Evolutionary conservation across 805 yeast species (phyloP).

Genomic region (Metschnikowia corniflorae): DNA sequence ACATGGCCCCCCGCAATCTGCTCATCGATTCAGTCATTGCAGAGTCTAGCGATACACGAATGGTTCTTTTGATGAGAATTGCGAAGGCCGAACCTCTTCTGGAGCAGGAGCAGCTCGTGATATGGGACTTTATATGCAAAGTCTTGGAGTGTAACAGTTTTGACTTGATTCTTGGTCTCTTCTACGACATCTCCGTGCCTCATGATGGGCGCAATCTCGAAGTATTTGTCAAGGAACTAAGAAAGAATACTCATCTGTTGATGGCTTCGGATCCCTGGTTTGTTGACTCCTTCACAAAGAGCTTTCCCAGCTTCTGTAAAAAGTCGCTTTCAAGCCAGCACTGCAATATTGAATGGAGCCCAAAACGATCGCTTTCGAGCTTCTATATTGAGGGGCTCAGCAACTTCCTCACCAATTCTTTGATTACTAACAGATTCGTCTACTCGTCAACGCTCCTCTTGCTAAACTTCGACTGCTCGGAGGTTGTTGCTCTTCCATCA

Average conservation of each 20-base stretch:
- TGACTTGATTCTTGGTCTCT: slow-evolving; percentile 11
- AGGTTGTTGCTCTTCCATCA: slow-evolving; percentile 3
- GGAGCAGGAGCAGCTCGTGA: slow-evolving; percentile 8
- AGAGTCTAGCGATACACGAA: slow-evolving; percentile 8
- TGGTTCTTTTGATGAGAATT: slow-evolving; percentile 8
- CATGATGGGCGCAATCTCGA: background rate
- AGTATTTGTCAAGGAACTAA: background rate
- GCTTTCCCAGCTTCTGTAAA: slow-evolving; percentile 6
- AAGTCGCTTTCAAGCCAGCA: slow-evolving; percentile 2
- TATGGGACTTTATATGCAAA: slow-evolving; percentile 12
- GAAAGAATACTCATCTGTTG: slow-evolving; percentile 5
- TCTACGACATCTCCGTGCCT: slow-evolving; percentile 7
- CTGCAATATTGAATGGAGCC: slow-evolving; percentile 6
- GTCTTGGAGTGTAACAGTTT: slow-evolving; percentile 9
- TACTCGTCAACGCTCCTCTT: slow-evolving; percentile 6
- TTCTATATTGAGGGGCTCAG: slow-evolving; percentile 6
- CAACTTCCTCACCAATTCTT: slow-evolving; percentile 8
- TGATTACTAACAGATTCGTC: slow-evolving; percentile 10
- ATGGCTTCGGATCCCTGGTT: slow-evolving; percentile 8
- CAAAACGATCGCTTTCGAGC: slow-evolving; percentile 8
- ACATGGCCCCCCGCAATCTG: slow-evolving; percentile 9
- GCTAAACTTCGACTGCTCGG: slow-evolving; percentile 8
- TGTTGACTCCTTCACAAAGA: slow-evolving; percentile 9
- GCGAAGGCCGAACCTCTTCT: slow-evolving; percentile 6
- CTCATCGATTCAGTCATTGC: slow-evolving; percentile 11